Base-by-base conservation (phyloP, 257 asterid species). In the Pogostemon cablin region DNA sequence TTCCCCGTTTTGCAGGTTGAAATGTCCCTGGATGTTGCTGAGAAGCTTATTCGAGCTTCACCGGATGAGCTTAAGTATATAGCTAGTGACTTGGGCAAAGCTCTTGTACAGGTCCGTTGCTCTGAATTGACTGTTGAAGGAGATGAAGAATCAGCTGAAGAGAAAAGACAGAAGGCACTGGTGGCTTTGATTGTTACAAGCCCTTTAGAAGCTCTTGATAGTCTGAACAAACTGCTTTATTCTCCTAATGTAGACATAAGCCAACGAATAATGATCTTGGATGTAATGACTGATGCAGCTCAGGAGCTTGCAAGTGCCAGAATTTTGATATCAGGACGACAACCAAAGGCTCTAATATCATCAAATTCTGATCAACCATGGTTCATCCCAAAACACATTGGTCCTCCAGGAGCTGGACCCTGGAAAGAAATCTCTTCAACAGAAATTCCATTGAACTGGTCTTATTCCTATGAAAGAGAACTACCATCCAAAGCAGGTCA, bases 251-350 rank as follows among this genome's bases (percentile, higher is more conserved):
- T 95, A 50, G 99, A 95, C 85, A 79, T 89, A 72, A 85, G 99
- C 80, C 99, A 95, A 81, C 84, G 98, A 62, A 74, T 91, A 80
- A 79, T 95, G 97, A 87, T 95, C 80, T 86, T 91, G 78, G 99
- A 91, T 48, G 84, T 86, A 80, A 87, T 95, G 95, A 85, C 89
- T 67, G 86, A 83, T 47, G 92, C 99, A 32, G 99, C 99, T 42
- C 86, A 87, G 80, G 99, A 95, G 82, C 96, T 95, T 77, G 85
- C 97, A 55, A 81, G 78, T 73, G 38, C 89, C 71, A 83, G 69
- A 80, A 49, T 81, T 53, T n/a, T 82, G 67, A 87, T 73, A 77
- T 66, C 79, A 49, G 83, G 77, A 41, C 73, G 44, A 20, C 87
- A 35, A 47, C 69, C 85, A 43, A 79, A 43, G 6, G 49, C 87